These are phyloP conservation scores for Aphanocladium album DNA, from an alignment of 2,329 filamentous ascomycete genomes.

Conservation along the genomic window DNA sequence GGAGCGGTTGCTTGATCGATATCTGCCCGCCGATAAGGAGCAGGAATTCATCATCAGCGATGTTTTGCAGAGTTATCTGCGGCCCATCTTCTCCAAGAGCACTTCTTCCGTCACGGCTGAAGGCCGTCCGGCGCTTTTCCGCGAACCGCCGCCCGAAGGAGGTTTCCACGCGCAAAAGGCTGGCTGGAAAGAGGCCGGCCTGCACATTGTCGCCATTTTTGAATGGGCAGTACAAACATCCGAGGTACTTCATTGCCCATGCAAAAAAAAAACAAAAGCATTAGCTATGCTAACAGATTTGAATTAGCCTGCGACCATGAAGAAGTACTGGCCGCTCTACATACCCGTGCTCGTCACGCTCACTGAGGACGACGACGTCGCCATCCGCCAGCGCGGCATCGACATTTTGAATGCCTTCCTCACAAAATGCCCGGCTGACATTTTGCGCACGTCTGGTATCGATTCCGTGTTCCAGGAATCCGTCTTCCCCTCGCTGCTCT, in stretches of 20 bases:
- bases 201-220: conserved; percentile 21
- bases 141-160: not conserved
- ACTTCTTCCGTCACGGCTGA: conserved; percentile 35
- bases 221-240: conserved; percentile 52
- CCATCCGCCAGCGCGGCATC: conserved; percentile 53
- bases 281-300: not conserved
- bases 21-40: conserved; percentile 19
- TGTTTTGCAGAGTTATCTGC: conserved; percentile 59
- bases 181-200: conserved; percentile 21
- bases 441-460: conserved; percentile 60
- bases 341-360: conserved; percentile 66
- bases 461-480: conserved; percentile 63
- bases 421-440: conserved; percentile 41
- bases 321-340: conserved; percentile 59
- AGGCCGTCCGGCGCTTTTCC: conserved; percentile 26
- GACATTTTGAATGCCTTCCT: conserved; percentile 51
- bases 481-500: conserved; percentile 66
- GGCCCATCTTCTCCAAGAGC: conserved; percentile 59
- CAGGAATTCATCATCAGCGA: conserved; percentile 45
- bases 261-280: not conserved
- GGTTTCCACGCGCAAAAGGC: conserved; percentile 9
- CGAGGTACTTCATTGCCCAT: conserved; percentile 34
- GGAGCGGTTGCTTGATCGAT: conserved; percentile 24
- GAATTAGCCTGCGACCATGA: not conserved
- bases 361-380: conserved; percentile 55